Percentiles rank a stretch among this genome's conserved stretches.
These are phyloP conservation scores for Claviceps purpurea DNA, from an alignment of 2,329 filamentous ascomycete species.

Conservation along the genomic window DNA sequence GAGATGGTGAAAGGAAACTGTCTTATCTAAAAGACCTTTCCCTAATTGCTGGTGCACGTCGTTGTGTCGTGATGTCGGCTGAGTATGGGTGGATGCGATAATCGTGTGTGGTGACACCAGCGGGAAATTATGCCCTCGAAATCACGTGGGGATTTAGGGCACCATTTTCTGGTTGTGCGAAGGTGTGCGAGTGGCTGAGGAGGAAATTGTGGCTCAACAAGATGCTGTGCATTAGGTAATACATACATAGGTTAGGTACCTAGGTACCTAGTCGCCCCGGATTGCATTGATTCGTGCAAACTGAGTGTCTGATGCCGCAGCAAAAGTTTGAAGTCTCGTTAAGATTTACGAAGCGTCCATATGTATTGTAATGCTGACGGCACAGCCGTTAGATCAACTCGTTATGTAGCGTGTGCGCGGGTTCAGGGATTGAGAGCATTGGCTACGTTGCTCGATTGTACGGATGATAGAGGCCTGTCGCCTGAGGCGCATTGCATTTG, in stretches of 20 bases:
- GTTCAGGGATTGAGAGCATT: too few relatives aligned
- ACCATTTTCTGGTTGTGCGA: not conserved
- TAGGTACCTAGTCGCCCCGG: too few relatives aligned
- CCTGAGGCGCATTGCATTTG: too few relatives aligned
- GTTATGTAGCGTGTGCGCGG: too few relatives aligned
- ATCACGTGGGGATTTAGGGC: conserved; percentile 24
- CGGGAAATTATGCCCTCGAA: conserved; percentile 22
- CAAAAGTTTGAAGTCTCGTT: not conserved
- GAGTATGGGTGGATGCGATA: conserved; percentile 20
- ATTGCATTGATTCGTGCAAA: too few relatives aligned
- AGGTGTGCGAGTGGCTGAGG: conserved; percentile 1
- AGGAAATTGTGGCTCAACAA: not conserved
- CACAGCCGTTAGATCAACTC: too few relatives aligned
- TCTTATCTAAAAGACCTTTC: conserved; percentile 34
- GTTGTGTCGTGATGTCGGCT: conserved; percentile 21
- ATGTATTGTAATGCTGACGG: not conserved
- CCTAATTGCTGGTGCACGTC: conserved; percentile 28
- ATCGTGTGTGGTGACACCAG: conserved; percentile 21
- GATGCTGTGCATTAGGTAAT: too few relatives aligned
- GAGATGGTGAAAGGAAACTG: conserved; percentile 25
- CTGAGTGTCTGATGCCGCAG: not conserved
- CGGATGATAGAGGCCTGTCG: too few relatives aligned
- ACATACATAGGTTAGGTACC: too few relatives aligned
- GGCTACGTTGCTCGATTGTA: too few relatives aligned
- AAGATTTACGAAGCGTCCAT: not conserved